These are phyloP conservation scores for Phytophthora hibernalis DNA, from an alignment of 352 stramenopile species.

Conservation along the genomic window DNA sequence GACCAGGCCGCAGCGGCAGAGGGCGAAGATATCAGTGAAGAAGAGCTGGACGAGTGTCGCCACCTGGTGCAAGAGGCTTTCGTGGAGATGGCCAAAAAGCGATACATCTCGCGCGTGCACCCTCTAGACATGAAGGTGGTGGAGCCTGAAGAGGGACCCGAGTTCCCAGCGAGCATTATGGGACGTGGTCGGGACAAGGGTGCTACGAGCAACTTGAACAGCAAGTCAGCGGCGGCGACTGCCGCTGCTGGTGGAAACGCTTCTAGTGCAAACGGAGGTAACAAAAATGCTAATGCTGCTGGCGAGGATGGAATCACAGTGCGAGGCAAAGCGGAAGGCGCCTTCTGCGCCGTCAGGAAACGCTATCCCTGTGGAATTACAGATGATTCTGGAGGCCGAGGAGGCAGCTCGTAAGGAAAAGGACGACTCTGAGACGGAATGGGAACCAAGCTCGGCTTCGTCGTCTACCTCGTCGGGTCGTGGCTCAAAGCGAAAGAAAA, in stretches of 20 bases:
- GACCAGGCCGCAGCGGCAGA: conserved; percentile 21
- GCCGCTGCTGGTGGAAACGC: conserved; percentile 19
- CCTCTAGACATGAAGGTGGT: conserved; percentile 80
- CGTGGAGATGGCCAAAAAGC: conserved; percentile 90
- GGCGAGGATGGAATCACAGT: conserved; percentile 80
- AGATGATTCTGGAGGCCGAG: conserved; percentile 88
- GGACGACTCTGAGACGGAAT: conserved; percentile 70
- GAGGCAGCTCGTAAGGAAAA: conserved; percentile 52
- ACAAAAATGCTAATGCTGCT: conserved; percentile 27
- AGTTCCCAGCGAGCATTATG: conserved; percentile 72
- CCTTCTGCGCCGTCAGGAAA: conserved; percentile 39
- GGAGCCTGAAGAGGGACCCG: conserved; percentile 61
- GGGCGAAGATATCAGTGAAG: conserved; percentile 72
- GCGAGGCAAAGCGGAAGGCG: conserved; percentile 67
- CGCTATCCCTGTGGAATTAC: conserved; percentile 79
- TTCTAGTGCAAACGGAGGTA: conserved; percentile 4
- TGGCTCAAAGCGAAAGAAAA: conserved; percentile 71
- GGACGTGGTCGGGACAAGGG: conserved; percentile 49
- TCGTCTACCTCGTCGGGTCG: conserved; percentile 34
- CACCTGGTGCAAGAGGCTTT: conserved; percentile 69
- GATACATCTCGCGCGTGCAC: conserved; percentile 88
- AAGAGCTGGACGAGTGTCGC: conserved; percentile 77
- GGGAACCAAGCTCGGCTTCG: conserved; percentile 45
- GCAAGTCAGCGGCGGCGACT: conserved; percentile 14
- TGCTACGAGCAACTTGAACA: conserved; percentile 26